Evolutionary conservation across 1,139 yeast species (phyloP).

Genomic region (Geotrichum bryndzae): DNA sequence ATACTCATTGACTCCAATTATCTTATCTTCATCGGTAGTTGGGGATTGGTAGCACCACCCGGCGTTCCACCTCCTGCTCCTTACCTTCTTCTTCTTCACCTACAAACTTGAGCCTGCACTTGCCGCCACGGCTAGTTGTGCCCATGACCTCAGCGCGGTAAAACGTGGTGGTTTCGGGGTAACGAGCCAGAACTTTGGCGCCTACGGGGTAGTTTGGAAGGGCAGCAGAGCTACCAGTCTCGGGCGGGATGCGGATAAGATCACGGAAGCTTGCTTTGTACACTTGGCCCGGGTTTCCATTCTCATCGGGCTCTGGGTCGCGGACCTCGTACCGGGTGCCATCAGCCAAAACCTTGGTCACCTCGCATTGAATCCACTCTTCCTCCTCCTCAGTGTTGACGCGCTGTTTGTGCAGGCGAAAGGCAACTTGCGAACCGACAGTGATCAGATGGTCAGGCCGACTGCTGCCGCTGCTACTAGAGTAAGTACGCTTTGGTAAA

Average conservation of each 20-base stretch:
- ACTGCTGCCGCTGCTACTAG: conserved; percentile 2
- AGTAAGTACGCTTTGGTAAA: not conserved
- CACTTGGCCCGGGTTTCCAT: conserved; percentile 80
- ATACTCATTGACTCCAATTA: not conserved
- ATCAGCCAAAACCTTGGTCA: conserved; percentile 68
- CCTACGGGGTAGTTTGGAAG: conserved; percentile 65
- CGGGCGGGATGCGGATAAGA: conserved; percentile 64
- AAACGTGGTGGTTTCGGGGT: conserved; percentile 97
- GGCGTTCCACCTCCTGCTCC: conserved; percentile 86
- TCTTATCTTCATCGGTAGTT: conserved; percentile 1
- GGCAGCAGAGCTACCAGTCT: conserved; percentile 31
- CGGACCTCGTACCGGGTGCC: conserved; percentile 72
- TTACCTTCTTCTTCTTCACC: conserved; percentile 97
- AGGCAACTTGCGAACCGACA: conserved; percentile 84
- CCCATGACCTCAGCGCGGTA: conserved; percentile 92
- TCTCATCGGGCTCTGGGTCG: conserved; percentile 97
- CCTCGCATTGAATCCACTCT: conserved; percentile 97
- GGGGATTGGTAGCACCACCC: conserved; percentile 75
- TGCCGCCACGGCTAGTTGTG: conserved; percentile 58
- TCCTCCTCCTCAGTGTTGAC: conserved; percentile 58
- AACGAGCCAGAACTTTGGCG: conserved; percentile 80
- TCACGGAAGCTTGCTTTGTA: conserved; percentile 81
- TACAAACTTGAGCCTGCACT: conserved; percentile 77
- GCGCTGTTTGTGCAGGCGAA: conserved; percentile 46
- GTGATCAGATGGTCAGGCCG: conserved; percentile 8